A percentile compares a stretch with the other conserved stretches of the same genome.
phyloP scores from a whole-genome alignment of 192 early-diverging fungal species.

The Backusella westeae region DNA sequence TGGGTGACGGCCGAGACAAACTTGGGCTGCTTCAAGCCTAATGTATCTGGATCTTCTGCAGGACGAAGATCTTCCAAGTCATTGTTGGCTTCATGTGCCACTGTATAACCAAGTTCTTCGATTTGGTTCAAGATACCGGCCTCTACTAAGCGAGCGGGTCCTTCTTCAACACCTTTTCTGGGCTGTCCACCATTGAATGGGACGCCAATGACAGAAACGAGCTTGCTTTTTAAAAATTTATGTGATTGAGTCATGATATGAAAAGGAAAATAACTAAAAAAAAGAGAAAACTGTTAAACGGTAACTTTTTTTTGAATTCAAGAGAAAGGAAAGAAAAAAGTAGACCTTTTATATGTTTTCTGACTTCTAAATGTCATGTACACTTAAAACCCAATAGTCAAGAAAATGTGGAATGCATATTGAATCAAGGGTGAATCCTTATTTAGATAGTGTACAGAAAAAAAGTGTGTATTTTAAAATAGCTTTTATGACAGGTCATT shows the following conservation, averaged over 20 bases:
- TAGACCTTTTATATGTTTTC: background rate
- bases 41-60: constrained; percentile 63
- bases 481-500: background rate
- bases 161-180: constrained; percentile 86
- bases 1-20: constrained; percentile 81
- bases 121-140: constrained; percentile 85
- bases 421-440: background rate
- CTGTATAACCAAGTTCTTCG: constrained; percentile 69
- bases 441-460: background rate
- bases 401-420: background rate
- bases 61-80: constrained; percentile 70
- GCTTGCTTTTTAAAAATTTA: background rate
- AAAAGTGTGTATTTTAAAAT: background rate
- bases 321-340: background rate
- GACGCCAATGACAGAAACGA: constrained; percentile 12
- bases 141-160: constrained; percentile 80
- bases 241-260: background rate
- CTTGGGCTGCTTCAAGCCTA: constrained; percentile 81
- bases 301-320: background rate
- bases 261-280: background rate
- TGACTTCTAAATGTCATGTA: background rate
- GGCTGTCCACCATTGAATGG: constrained; percentile 36
- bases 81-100: constrained; percentile 75
- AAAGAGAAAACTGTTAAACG: background rate
- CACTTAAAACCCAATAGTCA: background rate